Evolutionary conservation across 306 rosid genomes (phyloP).

Genomic region (Casuarina glauca): DNA sequence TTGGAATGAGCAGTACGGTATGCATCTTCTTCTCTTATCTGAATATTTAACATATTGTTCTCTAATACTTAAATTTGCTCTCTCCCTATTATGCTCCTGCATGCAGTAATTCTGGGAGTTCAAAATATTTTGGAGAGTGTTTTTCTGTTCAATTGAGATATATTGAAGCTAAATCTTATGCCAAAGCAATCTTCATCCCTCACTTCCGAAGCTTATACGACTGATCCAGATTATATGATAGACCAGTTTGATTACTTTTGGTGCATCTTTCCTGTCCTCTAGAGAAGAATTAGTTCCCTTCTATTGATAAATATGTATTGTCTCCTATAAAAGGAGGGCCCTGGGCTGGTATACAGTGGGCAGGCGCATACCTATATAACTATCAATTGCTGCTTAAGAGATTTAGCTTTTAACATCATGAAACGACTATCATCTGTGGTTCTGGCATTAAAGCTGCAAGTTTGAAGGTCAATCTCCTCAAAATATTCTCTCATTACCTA

Average conservation of each 20-base stretch:
- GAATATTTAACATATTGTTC: conserved; percentile 22
- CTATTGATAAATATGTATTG: neutral
- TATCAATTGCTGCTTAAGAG: neutral
- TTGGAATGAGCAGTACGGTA: conserved; percentile 99
- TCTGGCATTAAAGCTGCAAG: neutral
- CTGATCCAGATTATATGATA: neutral
- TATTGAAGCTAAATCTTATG: neutral
- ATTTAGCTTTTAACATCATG: neutral
- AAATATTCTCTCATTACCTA: neutral
- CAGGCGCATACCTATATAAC: neutral
- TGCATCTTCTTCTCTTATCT: conserved; percentile 34
- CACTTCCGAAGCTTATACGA: neutral
- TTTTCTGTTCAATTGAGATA: neutral
- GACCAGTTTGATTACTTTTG: neutral
- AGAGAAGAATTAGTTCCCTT: neutral
- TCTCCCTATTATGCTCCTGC: neutral
- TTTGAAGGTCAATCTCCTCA: neutral
- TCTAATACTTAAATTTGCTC: conserved; percentile 10
- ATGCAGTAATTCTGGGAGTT: conserved; percentile 6
- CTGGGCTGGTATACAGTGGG: neutral
- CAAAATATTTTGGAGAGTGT: neutral
- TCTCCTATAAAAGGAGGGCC: neutral
- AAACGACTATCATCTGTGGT: neutral
- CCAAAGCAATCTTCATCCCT: neutral
- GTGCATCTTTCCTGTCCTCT: neutral